Evolutionary conservation across 2,329 filamentous ascomycete species (phyloP), one percentile per base, ranked within the genome.

Genomic region (Colletotrichum orbiculare): DNA sequence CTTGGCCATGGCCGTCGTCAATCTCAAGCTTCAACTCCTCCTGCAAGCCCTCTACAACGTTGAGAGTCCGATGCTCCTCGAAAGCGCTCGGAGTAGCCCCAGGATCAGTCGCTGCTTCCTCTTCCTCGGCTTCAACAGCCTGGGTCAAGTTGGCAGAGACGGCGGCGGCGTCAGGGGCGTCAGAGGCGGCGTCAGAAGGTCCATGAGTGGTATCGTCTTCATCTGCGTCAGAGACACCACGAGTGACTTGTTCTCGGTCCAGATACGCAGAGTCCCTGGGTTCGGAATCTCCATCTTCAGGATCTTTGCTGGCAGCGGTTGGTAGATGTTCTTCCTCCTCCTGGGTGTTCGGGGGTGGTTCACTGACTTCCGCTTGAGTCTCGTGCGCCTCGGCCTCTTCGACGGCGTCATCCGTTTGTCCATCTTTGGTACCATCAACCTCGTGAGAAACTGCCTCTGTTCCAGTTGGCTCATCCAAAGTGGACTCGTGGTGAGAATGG

Each of bases 321-420:
- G 63, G 53, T 45, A 64, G 42, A n/a, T 48, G 39, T 9, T 52
- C 59, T 50, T 54, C 54, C 49, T 66, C 53, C 54, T 50, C 64
- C 15, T 58, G 60, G 15, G 43, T 42, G 37, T 13, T 66, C 48
- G 17, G 60, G 54, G 49, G 25, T 54, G 38, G 10, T 39, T 64
- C 60, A 64, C 54, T 64, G 54, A 66, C 60, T 62, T 65, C 62
- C 41, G 37, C 62, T 49, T 42, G 52, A 17, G 10, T 25, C 38
- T 65, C 62, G 10, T 56, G 41, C 38, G 47, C 33, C 2, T 77
- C 76, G 1, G 71, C 73, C 48, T 79, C 73, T 25, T 25, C 4
- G 25, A 25, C 25, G 4, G 25, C 25, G 35, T 74, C 71, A 63
- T 80, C 77, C 4, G 78, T 64, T 7, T 70, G 68, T 8, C 52